Percentiles rank a stretch among this genome's conserved stretches.
Evolutionary conservation across 805 yeast species (phyloP).

Genomic region (Isabelozyma pseudorhagii): DNA sequence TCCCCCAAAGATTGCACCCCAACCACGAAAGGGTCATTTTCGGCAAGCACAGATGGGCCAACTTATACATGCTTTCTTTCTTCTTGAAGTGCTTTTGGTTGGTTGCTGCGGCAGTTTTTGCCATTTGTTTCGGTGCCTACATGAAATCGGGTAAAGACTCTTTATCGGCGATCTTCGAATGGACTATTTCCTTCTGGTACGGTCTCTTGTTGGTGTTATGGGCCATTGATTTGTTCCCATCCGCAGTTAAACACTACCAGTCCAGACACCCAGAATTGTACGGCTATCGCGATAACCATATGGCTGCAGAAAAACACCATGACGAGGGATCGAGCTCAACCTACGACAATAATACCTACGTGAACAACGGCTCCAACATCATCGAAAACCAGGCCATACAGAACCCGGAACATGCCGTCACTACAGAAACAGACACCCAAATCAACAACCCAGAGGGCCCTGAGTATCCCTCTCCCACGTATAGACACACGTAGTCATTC

Average conservation of each 20-base stretch:
- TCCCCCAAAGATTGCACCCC: conserved; percentile 34
- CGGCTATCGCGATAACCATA: conserved; percentile 15
- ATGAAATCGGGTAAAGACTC: conserved; percentile 32
- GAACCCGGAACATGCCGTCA: background rate
- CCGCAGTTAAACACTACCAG: conserved; percentile 39
- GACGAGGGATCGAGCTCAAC: background rate
- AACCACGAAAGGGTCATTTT: conserved; percentile 38
- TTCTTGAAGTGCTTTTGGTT: conserved; percentile 64
- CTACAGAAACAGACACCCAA: background rate
- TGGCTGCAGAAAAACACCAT: conserved; percentile 2
- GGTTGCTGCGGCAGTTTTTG: conserved; percentile 60
- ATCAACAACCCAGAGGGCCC: background rate
- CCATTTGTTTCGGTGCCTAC: conserved; percentile 60
- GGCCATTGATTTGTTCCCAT: conserved; percentile 68
- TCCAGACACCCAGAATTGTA: conserved; percentile 26
- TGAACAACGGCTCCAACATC: background rate
- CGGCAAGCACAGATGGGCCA: conserved; percentile 35
- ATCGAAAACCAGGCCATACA: background rate
- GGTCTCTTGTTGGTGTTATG: conserved; percentile 64
- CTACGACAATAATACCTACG: background rate
- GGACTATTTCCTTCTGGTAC: conserved; percentile 85
- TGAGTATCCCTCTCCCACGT: background rate
- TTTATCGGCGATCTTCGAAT: conserved; percentile 69
- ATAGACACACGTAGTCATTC: no score
- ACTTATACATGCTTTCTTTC: conserved; percentile 46